Evolutionary conservation across 345 rosid genomes (phyloP), one percentile per base, ranked within the genome.

Genomic region (Eucalyptus polybractea): DNA sequence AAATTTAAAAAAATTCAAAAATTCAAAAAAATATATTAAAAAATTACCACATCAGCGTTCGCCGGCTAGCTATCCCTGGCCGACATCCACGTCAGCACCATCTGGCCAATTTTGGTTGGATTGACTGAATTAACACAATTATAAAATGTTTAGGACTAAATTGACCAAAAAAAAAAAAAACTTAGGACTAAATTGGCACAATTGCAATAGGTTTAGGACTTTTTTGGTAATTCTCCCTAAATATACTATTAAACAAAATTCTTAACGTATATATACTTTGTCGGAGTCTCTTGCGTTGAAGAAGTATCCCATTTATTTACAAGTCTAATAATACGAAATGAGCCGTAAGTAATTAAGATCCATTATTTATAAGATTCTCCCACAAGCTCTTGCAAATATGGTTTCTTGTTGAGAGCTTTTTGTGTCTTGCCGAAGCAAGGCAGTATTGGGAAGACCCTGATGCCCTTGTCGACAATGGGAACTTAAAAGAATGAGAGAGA

Each of bases 1-100:
- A 50, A 5, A 5, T 13, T 44, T 2, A 7, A 44, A 44, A 42
- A 42, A 42, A 42, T 42, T 49, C 1, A 49, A 49, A 49, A 49
- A 4, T 49, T 49, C 14, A 2, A 12, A 50, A 50, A 50, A 50
- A 50, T 33, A 13, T 1, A 50, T 50, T 50, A 14, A 50, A 50
- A 15, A 50, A 50, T 50, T 50, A 16, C 3, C 3, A 14, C 7
- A 14, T 50, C 3, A 0, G 7, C 3, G 7, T 50, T 50, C 19
- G 1, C 17, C 17, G 17, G 7, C 3, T 0, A 14, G 51, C 51
- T 50, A 6, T 14, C 51, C 6, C 3, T 0, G 3, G 51, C 51
- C 16, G 6, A 0, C 6, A 1, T 49, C 50, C 15, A 49, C 6
- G 16, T 50, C 16, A 49, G 51, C 15, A 2, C 51, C 51, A 2